Percentiles rank a stretch among this genome's conserved stretches.
Conservation (phyloP, 805 yeast genomes). For the Starmerella kuoi region DNA sequence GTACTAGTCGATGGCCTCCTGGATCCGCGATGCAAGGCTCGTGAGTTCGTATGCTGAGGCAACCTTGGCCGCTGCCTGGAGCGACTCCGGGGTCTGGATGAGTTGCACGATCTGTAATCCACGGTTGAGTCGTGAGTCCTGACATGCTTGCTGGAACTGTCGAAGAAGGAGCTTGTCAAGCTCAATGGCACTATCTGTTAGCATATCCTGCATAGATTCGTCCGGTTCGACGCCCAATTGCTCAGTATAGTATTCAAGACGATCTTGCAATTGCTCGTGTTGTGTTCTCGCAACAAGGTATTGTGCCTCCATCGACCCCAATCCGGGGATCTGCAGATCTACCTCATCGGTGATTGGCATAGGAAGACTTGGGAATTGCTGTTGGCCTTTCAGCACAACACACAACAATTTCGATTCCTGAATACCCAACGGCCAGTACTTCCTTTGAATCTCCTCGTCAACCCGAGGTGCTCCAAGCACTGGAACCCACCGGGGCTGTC, state of each 20-base stretch:
- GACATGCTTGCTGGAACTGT: conserved; percentile 62
- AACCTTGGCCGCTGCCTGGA: conserved; percentile 72
- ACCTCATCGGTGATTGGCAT: conserved; percentile 73
- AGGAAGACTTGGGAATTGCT: conserved; percentile 66
- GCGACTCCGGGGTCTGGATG: conserved; percentile 63
- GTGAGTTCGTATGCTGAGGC: conserved; percentile 59
- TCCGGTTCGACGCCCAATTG: conserved; percentile 18
- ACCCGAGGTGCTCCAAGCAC: conserved; percentile 46
- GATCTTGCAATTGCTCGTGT: conserved; percentile 22
- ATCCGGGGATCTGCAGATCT: conserved; percentile 55
- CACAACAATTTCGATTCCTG: conserved; percentile 44
- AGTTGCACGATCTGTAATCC: conserved; percentile 60
- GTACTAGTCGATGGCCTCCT: conserved; percentile 6
- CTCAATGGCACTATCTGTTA: conserved; percentile 41
- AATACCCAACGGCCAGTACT: conserved; percentile 79
- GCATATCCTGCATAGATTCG: conserved; percentile 36
- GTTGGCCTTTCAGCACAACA: conserved; percentile 54
- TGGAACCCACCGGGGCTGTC: conserved; percentile 82
- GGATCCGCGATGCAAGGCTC: conserved; percentile 36
- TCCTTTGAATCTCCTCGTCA: conserved; percentile 38
- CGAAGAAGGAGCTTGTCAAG: conserved; percentile 71
- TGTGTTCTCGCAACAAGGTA: conserved; percentile 23
- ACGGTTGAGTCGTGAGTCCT: conserved; percentile 47
- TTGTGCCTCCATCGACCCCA: conserved; percentile 21
- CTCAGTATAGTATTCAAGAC: conserved; percentile 16